A percentile compares a stretch with the other conserved stretches of the same genome.
Conservation (phyloP, 176 grass and related monocot species). For the Luzula sylvatica region DNA sequence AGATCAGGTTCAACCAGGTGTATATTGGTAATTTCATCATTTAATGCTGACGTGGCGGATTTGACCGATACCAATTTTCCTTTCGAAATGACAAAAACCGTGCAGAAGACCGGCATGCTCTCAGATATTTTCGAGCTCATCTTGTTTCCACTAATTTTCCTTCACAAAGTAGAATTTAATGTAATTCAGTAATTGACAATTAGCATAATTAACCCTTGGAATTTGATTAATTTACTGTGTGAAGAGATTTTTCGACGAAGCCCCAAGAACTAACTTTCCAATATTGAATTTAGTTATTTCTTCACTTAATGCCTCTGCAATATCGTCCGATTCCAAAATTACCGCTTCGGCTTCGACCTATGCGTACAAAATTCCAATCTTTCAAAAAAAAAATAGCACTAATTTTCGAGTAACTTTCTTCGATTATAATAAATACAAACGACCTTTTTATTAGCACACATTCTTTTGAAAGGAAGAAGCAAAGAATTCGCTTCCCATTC, state of each 20-base stretch:
- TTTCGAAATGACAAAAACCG: constrained; percentile 57
- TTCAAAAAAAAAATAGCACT: not conserved
- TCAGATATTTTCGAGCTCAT: constrained; percentile 58
- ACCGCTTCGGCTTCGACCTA: constrained; percentile 80
- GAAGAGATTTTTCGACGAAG: constrained; percentile 59
- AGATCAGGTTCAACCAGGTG: constrained; percentile 27
- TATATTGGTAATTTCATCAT: constrained; percentile 9
- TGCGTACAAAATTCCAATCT: not conserved
- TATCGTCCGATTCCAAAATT: constrained; percentile 60
- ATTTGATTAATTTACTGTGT: constrained; percentile 39
- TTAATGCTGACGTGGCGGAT: constrained; percentile 34
- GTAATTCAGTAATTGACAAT: too few species aligned
- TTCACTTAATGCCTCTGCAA: constrained; percentile 45
- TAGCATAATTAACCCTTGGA: not conserved
- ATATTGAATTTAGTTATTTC: constrained; percentile 66
- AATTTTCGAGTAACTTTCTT: not conserved
- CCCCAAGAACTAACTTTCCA: constrained; percentile 54
- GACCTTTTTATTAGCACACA: constrained; percentile 37
- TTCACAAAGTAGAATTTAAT: constrained; percentile 20
- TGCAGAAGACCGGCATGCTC: constrained; percentile 71
- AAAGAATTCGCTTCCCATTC: constrained; percentile 52
- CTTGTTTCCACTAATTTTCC: constrained; percentile 54
- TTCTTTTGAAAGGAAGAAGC: constrained; percentile 56
- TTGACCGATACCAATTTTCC: constrained; percentile 64
- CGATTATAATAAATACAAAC: not conserved